Evolutionary conservation across 140 eudicot species (phyloP).

Genomic region (Erigeron philadelphicus): DNA sequence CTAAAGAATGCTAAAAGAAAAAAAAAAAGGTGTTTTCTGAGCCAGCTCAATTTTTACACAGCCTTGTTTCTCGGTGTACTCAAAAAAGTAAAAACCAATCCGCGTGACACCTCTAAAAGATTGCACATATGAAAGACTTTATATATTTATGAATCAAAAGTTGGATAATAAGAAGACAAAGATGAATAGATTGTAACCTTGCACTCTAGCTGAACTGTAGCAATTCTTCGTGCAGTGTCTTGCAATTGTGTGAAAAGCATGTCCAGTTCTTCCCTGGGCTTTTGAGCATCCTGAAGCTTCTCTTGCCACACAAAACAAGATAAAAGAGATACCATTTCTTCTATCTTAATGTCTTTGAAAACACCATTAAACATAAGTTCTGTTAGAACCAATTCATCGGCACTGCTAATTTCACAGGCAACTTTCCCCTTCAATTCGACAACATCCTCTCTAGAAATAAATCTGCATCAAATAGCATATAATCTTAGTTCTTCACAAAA

Average conservation of each 20-base stretch:
- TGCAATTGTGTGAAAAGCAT: constrained; percentile 83
- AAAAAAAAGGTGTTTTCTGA: background rate
- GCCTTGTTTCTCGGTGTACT: background rate
- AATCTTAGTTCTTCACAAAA: constrained; percentile 4
- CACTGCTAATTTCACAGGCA: constrained; percentile 96
- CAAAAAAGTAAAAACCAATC: background rate
- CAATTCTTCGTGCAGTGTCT: constrained; percentile 85
- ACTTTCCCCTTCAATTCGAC: constrained; percentile 95
- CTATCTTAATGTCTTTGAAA: constrained; percentile 70
- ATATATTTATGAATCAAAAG: background rate
- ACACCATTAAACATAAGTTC: constrained; percentile 83
- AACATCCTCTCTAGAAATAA: constrained; percentile 72
- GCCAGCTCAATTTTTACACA: background rate
- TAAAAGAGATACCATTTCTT: constrained; percentile 90
- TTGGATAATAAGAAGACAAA: background rate
- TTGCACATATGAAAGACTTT: background rate
- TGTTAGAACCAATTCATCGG: constrained; percentile 86
- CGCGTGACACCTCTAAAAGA: background rate
- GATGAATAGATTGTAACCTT: constrained; percentile 47
- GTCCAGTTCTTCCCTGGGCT: constrained; percentile 88
- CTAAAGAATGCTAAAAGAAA: no score
- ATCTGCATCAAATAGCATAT: constrained; percentile 41
- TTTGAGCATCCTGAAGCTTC: constrained; percentile 87
- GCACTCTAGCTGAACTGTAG: constrained; percentile 88
- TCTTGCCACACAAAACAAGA: constrained; percentile 99